Base-by-base conservation (phyloP, 345 rosid species). In the Heritiera littoralis region DNA sequence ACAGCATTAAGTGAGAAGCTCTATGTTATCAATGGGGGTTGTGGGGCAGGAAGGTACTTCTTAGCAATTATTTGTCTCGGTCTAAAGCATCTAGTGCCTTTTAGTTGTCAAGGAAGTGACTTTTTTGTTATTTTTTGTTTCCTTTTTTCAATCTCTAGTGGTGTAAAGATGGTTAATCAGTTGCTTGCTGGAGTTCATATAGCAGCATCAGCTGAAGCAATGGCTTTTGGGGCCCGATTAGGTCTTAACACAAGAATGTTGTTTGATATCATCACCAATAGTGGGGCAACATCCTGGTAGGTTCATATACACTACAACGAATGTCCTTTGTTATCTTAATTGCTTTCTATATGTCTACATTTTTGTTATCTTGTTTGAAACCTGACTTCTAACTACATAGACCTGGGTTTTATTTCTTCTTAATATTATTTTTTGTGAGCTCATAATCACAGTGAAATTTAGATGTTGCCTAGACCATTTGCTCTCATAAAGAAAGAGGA, bases 141-240 rank as follows among this genome's bases (percentile, higher is more conserved):
- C 78, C 11, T 77, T 1, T 79, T 58, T 32, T 55, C 79, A 64
- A 81, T 77, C 28, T 72, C 60, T 74, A 95, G 99, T 84, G 93
- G 91, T 40, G 89, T 93, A 72, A 95, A 95, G 83, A 95, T 93
- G 99, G 91, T 89, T 81, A 95, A 95, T 84, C 99, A 95, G 83
- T 82, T 95, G 85, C 99, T 95, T 84, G 99, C 99, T 75, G 99
- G 99, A 83, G 94, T 93, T 81, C 99, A 95, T 84, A 95, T 95
- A 77, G 99, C 98, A 82, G 86, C 96, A 80, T 88, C 97, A 78
- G 99, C 99, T 18, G 99, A 95, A 87, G 99, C 97, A 75, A 92
- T 95, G 90, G 99, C 99, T 66, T 89, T 93, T 78, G 99, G 97
- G 79, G 94, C 97, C 82, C 93, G 93, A 45, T 86, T 95, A 82